A percentile compares a stretch with the other conserved stretches of the same genome.
These are phyloP conservation scores for Allium cepa DNA, from an alignment of 106 monocot genomes.

Conservation along the genomic window DNA sequence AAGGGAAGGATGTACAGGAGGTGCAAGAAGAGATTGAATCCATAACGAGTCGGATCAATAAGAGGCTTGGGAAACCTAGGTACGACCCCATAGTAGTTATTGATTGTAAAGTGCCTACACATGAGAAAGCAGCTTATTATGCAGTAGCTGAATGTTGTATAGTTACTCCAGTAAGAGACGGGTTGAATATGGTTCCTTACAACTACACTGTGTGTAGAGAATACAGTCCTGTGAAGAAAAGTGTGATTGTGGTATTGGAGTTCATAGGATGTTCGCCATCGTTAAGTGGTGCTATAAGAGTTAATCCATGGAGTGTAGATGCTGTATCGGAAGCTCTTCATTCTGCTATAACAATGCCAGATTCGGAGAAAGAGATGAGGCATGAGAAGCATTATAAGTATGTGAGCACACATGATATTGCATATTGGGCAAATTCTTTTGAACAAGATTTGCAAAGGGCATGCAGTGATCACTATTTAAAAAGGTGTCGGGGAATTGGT, in stretches of 20 bases:
- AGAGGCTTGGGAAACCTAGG: conserved; percentile 41
- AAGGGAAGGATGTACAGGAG: conserved; percentile 73
- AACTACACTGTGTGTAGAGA: conserved; percentile 83
- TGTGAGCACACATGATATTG: conserved; percentile 77
- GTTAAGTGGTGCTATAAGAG: conserved; percentile 46
- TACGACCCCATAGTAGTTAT: conserved; percentile 72
- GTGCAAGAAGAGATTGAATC: conserved; percentile 46
- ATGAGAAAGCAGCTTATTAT: conserved; percentile 80
- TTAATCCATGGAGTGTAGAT: conserved; percentile 86
- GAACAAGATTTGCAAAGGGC: conserved; percentile 89
- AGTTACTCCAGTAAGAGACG: conserved; percentile 81
- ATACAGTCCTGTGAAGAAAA: conserved; percentile 54
- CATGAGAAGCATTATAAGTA: conserved; percentile 79
- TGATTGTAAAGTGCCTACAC: conserved; percentile 32
- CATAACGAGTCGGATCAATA: conserved; percentile 47
- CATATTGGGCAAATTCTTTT: conserved; percentile 86
- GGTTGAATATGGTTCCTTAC: conserved; percentile 81
- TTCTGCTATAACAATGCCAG: conserved; percentile 57
- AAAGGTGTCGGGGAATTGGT: conserved; percentile 87
- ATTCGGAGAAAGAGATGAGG: conserved; percentile 74
- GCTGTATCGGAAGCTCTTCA: conserved; percentile 69
- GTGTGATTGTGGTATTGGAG: conserved; percentile 72
- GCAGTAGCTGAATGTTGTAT: conserved; percentile 66
- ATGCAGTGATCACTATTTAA: conserved; percentile 67
- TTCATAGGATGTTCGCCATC: conserved; percentile 63